Percentiles rank a stretch among this genome's conserved stretches.
These are phyloP conservation scores for Aquilaria sinensis DNA, from an alignment of 345 rosid genomes.

Conservation along the genomic window DNA sequence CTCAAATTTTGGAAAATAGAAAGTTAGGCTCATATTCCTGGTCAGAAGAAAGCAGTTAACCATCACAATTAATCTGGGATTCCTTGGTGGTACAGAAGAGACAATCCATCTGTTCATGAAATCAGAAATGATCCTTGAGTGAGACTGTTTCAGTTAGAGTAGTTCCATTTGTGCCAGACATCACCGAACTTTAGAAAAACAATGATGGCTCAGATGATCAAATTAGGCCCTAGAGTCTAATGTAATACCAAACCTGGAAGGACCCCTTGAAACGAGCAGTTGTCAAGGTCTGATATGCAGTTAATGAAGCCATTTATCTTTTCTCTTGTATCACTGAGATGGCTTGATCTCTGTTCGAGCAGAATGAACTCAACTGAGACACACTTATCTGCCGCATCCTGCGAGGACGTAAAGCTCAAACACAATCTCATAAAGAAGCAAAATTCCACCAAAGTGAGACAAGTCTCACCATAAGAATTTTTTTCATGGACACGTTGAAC, in stretches of 20 bases:
- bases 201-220: no score
- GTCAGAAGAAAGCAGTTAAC: no score
- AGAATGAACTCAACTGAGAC: slow-evolving; percentile 68
- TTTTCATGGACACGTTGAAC: slow-evolving; percentile 31
- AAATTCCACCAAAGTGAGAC: slow-evolving; percentile 5
- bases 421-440: background rate
- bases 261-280: slow-evolving; percentile 60
- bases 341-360: slow-evolving; percentile 46
- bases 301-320: slow-evolving; percentile 37
- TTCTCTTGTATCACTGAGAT: slow-evolving; percentile 44
- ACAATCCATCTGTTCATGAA: no score
- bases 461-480: slow-evolving; percentile 54
- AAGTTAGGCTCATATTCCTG: no score
- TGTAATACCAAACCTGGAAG: slow-evolving; percentile 43
- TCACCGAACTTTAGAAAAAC: no score
- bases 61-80: no score
- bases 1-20: no score
- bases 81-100: no score
- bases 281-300: slow-evolving; percentile 78
- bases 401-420: slow-evolving; percentile 10
- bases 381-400: slow-evolving; percentile 85
- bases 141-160: no score
- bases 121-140: no score
- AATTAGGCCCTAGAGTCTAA: no score
- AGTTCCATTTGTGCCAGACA: no score